These are phyloP conservation scores for Mimosa pudica DNA, from an alignment of 306 rosid species.

Conservation along the genomic window DNA sequence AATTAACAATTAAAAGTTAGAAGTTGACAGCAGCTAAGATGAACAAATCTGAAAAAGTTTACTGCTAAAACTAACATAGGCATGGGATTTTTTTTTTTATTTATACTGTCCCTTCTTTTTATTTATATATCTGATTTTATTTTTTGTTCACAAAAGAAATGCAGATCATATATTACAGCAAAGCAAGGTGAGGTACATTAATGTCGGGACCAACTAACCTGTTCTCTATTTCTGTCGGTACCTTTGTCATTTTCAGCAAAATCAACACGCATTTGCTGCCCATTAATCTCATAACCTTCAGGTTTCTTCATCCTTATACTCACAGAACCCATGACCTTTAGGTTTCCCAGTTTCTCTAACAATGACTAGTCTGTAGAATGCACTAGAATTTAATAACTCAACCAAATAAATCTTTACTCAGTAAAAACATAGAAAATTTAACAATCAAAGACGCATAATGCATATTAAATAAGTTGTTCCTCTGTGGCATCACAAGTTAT, in stretches of 20 bases:
- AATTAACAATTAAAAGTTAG: neutral
- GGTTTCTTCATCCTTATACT: constrained; percentile 99
- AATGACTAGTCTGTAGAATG: constrained; percentile 70
- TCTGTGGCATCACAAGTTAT: constrained; percentile 97
- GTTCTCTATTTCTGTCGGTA: constrained; percentile 79
- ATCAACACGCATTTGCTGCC: constrained; percentile 92
- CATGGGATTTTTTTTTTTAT: neutral
- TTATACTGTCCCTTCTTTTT: neutral
- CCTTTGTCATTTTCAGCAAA: constrained; percentile 99
- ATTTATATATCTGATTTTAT: neutral
- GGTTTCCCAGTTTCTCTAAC: constrained; percentile 99
- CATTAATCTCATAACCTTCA: constrained; percentile 95
- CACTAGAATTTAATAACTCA: constrained; percentile 28
- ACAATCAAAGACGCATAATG: neutral
- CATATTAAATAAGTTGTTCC: constrained; percentile 69
- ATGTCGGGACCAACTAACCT: constrained; percentile 47
- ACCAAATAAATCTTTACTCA: constrained; percentile 15
- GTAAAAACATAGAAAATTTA: neutral
- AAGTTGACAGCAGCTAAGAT: neutral
- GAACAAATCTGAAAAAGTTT: neutral
- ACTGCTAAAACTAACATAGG: neutral
- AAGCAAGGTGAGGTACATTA: constrained; percentile 11
- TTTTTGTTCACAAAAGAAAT: neutral
- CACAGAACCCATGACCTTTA: constrained; percentile 97
- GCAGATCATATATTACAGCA: neutral